phyloP scores from a whole-genome alignment of 345 rosid species.

The Rhodamnia argentea region DNA sequence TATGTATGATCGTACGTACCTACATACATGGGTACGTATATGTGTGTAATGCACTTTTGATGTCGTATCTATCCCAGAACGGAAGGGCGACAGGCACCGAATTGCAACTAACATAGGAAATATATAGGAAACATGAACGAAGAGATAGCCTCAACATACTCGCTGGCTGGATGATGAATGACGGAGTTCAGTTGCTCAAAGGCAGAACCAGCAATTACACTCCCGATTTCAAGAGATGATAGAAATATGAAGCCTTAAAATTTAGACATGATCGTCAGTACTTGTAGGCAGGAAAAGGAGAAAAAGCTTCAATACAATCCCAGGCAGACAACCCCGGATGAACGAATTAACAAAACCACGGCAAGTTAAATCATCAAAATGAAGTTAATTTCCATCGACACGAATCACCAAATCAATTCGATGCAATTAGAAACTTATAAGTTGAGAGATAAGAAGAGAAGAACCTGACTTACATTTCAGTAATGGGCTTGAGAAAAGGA shows the following conservation, averaged over 20 bases:
- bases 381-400: background rate
- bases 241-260: conserved; percentile 72
- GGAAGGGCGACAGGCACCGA: background rate
- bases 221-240: conserved; percentile 66
- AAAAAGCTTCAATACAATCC: conserved; percentile 80
- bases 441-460: background rate
- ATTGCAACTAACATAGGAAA: background rate
- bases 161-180: conserved; percentile 47
- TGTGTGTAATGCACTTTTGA: background rate
- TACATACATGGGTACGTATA: too few species aligned
- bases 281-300: conserved; percentile 74
- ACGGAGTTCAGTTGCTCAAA: conserved; percentile 64
- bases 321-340: conserved; percentile 76
- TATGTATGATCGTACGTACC: background rate
- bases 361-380: conserved; percentile 2
- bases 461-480: conserved; percentile 47
- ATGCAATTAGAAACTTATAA: background rate
- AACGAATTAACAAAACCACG: conserved; percentile 49
- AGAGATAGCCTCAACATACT: conserved; percentile 31
- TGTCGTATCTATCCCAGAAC: background rate
- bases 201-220: conserved; percentile 60
- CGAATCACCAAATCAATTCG: background rate
- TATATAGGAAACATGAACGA: background rate
- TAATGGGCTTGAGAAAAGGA: conserved; percentile 50
- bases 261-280: conserved; percentile 84